Evolutionary conservation across 805 yeast genomes (phyloP), one percentile per base, ranked within the genome.

Genomic region (Phaffomyces opuntiae): DNA sequence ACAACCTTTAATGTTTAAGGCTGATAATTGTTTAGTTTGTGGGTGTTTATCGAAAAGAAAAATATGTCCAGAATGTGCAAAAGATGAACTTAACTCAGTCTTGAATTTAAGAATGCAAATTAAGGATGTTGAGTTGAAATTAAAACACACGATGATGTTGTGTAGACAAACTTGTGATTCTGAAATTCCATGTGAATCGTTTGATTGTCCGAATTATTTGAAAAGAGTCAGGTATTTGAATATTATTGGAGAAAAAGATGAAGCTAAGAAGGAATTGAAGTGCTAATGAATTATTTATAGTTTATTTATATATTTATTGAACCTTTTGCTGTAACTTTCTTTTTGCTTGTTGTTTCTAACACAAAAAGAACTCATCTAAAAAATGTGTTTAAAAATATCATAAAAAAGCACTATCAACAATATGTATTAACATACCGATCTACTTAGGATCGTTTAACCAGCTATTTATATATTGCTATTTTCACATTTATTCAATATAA

Each of bases 121-220:
- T 14, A 61, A 59, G 39, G 34, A 45, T 14, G 49, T 43, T 12
- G 70, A 70, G 46, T 45, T 38, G 7, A 57, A 61, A 3, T 46
- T 67, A 45, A 52, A 58, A 7, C 55, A 61, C 3, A 48, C 69
- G 4, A 19, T 62, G 9, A 49, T 53, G 2, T 53, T 69, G 5
- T 75, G 79, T 47, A 57, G 67, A 26, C 53, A 54, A 1, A 70
- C 77, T 49, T 56, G 67, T 5, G 61, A 64, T 5, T 63, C 60
- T 6, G 59, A 63, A 1, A 60, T 65, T 1, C 51, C 65, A 1
- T 87, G 95, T 57, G 65, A 62, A 7, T 83, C 87, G 39, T 73
- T 72, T 33, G 88, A 81, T 54, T 87, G 95, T 57, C 72, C 80
- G 0, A 65, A 80, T 0, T 85, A 72, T 56, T 86, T 72, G 55